These are phyloP conservation scores for Fusarium odoratissimum DNA, from an alignment of 2,329 filamentous ascomycete genomes.

Conservation along the genomic window DNA sequence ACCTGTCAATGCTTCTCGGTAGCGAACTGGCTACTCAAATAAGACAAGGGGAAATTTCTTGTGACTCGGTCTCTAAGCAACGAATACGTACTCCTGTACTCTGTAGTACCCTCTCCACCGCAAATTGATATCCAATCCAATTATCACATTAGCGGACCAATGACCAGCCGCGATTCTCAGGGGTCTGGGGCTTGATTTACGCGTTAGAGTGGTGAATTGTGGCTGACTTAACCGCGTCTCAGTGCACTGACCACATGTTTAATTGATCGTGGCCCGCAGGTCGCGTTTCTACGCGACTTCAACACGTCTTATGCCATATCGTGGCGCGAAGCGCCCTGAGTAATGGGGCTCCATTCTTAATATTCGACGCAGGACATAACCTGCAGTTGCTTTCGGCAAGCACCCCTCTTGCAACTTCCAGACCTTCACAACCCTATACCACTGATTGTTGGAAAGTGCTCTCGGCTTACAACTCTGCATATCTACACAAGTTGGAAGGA, in stretches of 20 bases:
- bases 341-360: slow-evolving; percentile 33
- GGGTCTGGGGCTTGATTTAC: background rate
- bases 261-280: slow-evolving; percentile 46
- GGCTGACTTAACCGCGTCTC: slow-evolving; percentile 29
- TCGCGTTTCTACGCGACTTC: slow-evolving; percentile 49
- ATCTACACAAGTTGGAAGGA: slow-evolving; percentile 28
- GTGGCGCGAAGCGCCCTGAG: slow-evolving; percentile 38
- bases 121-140: slow-evolving; percentile 32
- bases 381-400: slow-evolving; percentile 28
- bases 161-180: background rate
- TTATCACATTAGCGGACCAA: slow-evolving; percentile 20
- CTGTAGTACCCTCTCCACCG: background rate
- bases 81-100: background rate
- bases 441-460: slow-evolving; percentile 37
- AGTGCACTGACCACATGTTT: slow-evolving; percentile 44
- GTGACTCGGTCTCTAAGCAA: slow-evolving; percentile 21
- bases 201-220: slow-evolving; percentile 15
- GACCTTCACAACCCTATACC: slow-evolving; percentile 26
- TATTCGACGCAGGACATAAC: slow-evolving; percentile 34
- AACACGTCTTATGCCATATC: slow-evolving; percentile 37
- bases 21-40: slow-evolving; percentile 31
- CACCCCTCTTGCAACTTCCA: slow-evolving; percentile 33
- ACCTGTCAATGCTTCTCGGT: slow-evolving; percentile 9
- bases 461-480: slow-evolving; percentile 26
- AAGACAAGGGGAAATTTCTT: slow-evolving; percentile 7